A percentile compares a stretch with the other conserved stretches of the same genome.
phyloP scores from a whole-genome alignment of 192 early-diverging fungal genomes.

The Powellomyces hirtus region DNA sequence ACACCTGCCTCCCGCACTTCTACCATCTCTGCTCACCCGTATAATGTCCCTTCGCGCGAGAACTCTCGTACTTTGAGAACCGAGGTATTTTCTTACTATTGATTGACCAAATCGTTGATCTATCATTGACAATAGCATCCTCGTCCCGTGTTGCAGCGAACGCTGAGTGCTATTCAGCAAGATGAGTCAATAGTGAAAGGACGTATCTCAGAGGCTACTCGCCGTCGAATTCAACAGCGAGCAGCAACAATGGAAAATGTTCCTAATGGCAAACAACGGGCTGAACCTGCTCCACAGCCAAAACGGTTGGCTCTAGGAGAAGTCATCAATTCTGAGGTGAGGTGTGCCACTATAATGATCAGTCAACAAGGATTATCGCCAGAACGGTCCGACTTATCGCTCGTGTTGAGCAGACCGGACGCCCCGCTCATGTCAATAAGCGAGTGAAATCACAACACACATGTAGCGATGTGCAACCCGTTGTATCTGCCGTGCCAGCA shows the following conservation, averaged over 20 bases:
- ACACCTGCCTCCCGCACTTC: too few relatives aligned
- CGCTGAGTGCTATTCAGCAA: neutral
- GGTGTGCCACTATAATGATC: neutral
- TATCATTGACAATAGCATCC: neutral
- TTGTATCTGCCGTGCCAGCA: neutral
- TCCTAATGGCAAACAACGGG: neutral
- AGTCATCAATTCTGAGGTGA: neutral
- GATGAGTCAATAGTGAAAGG: neutral
- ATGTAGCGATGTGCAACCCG: neutral
- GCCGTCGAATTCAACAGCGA: neutral
- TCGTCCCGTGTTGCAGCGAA: neutral
- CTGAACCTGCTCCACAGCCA: neutral
- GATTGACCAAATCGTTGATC: neutral
- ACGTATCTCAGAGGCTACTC: neutral
- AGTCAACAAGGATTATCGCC: neutral
- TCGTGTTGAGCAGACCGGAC: neutral
- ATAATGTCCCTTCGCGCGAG: neutral
- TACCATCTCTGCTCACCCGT: too few relatives aligned
- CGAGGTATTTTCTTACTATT: neutral
- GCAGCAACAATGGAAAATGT: neutral
- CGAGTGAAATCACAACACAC: neutral
- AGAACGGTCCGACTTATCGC: neutral
- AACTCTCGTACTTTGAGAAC: neutral
- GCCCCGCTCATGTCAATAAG: neutral
- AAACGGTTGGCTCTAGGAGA: neutral